phyloP scores from a whole-genome alignment of 2,329 filamentous ascomycete genomes.

The Curvularia sp. region DNA sequence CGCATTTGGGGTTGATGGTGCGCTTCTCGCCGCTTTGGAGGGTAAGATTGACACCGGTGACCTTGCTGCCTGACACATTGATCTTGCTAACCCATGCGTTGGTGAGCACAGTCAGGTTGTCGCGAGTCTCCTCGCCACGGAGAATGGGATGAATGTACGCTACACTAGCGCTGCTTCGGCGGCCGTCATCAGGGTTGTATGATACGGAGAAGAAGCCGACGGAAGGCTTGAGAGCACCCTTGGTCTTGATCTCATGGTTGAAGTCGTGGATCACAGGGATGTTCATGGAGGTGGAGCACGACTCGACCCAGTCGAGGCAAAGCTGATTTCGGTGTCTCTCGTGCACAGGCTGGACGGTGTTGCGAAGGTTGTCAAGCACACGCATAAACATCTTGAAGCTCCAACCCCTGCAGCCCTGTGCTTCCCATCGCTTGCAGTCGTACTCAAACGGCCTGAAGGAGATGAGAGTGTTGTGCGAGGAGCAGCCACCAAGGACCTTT shows the following conservation, averaged over 20 bases:
- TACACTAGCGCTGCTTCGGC: slow-evolving; percentile 83
- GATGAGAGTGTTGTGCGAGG: slow-evolving; percentile 92
- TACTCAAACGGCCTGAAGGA: slow-evolving; percentile 91
- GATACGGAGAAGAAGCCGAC: slow-evolving; percentile 91
- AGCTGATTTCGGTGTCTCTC: slow-evolving; percentile 86
- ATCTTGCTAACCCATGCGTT: slow-evolving; percentile 87
- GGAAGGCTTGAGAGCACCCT: slow-evolving; percentile 74
- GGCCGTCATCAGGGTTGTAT: slow-evolving; percentile 88
- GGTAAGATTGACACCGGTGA: slow-evolving; percentile 75
- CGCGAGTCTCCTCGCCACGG: slow-evolving; percentile 78
- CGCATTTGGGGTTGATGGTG: slow-evolving; percentile 67
- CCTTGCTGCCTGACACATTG: slow-evolving; percentile 72
- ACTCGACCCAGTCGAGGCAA: slow-evolving; percentile 86
- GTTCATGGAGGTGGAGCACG: slow-evolving; percentile 77
- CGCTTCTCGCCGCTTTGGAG: slow-evolving; percentile 66
- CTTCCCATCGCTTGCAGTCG: slow-evolving; percentile 84
- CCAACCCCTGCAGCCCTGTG: slow-evolving; percentile 83
- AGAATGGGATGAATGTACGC: slow-evolving; percentile 94
- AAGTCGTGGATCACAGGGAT: slow-evolving; percentile 86
- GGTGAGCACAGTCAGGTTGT: slow-evolving; percentile 85
- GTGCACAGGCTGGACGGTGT: slow-evolving; percentile 90
- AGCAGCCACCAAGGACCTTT: slow-evolving; percentile 91
- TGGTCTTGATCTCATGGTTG: slow-evolving; percentile 80
- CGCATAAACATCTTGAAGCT: slow-evolving; percentile 84
- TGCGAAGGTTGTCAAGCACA: slow-evolving; percentile 81